Evolutionary conservation across 768 basidiomycete species (phyloP), one percentile per base, ranked within the genome.

Genomic region (Tulasnella sp.): DNA sequence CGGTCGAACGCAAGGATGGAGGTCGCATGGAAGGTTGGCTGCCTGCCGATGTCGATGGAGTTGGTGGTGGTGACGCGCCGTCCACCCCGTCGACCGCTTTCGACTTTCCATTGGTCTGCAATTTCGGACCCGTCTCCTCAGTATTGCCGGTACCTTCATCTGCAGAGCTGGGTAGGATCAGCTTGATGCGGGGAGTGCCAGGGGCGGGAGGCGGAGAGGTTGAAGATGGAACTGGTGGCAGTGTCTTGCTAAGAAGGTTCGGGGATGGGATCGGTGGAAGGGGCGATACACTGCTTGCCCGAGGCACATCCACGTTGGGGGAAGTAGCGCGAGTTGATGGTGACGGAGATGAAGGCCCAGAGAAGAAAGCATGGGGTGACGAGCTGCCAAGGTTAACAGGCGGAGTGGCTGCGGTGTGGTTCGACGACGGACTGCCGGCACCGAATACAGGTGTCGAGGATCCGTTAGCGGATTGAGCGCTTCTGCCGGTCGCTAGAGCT

Each of bases 281-380:
- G 11, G 77, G 60, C 18, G 77, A 78, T 28, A 78, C 34, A 44
- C n/a, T 78, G 1, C 60, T 54, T 20, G 77, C 41, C 18, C 77
- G 50, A 34, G 31, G 41, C 16, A 78, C 60, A 18, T 78, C 77
- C 20, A 60, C 77, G 18, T 42, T 11, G 34, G 77, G 58, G 18
- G 77, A 78, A 34, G 60, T 78, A 24, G 77, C 77, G 41, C 64
- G 77, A 41, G 77, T 78, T 9, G 77, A 78, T 60, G 77, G 60
- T 14, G 77, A 64, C 34, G 41, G 54, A 34, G 40, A 37, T 41
- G 77, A 46, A 54, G 40, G 44, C 20, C 60, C 58, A n/a, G 54
- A 37, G 74, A 48, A 42, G 60, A 78, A 28, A 60, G 31, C 48
- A 14, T 42, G 58, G 18, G 41, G 11, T 78, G 58, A 72, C 54